A percentile compares a stretch with the other conserved stretches of the same genome.
Conservation (phyloP, 1,284 basidiomycete species). For the Cronartium quercuum region DNA sequence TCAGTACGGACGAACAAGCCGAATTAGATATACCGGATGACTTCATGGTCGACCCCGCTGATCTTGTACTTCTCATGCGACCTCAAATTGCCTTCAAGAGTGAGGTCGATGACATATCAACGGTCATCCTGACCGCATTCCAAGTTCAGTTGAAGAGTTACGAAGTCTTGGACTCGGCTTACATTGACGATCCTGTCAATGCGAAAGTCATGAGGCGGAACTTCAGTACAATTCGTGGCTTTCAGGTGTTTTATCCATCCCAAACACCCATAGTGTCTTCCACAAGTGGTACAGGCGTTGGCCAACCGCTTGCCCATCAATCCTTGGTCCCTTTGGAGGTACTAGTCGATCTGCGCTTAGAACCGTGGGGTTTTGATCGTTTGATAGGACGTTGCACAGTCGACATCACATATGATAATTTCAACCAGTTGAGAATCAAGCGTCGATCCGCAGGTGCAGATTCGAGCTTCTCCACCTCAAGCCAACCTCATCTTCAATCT, state of each 20-base stretch:
- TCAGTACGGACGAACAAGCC: slow-evolving; percentile 41
- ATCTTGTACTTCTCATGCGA: slow-evolving; percentile 77
- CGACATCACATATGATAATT: slow-evolving; percentile 82
- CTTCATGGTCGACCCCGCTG: slow-evolving; percentile 56
- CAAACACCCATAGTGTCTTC: slow-evolving; percentile 40
- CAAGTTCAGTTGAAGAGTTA: slow-evolving; percentile 76
- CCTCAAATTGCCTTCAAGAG: slow-evolving; percentile 81
- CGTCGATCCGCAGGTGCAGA: slow-evolving; percentile 29
- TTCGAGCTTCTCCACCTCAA: slow-evolving; percentile 30
- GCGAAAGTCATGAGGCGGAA: slow-evolving; percentile 78
- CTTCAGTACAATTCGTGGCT: slow-evolving; percentile 65
- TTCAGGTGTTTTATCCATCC: slow-evolving; percentile 79
- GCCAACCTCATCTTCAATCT: slow-evolving; percentile 38
- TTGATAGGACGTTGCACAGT: slow-evolving; percentile 84
- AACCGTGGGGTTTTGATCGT: slow-evolving; percentile 75
- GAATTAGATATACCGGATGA: slow-evolving; percentile 49
- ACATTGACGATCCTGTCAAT: slow-evolving; percentile 75
- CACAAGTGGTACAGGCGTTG: background rate
- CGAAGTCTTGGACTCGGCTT: slow-evolving; percentile 70
- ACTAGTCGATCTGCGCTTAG: slow-evolving; percentile 72
- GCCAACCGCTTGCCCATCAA: slow-evolving; percentile 27
- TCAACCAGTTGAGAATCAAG: slow-evolving; percentile 69
- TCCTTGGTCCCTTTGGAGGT: slow-evolving; percentile 74
- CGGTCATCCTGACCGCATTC: slow-evolving; percentile 72
- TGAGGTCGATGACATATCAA: slow-evolving; percentile 59